phyloP scores from a whole-genome alignment of 208 protist genomes.

The Lotmaria passim region DNA sequence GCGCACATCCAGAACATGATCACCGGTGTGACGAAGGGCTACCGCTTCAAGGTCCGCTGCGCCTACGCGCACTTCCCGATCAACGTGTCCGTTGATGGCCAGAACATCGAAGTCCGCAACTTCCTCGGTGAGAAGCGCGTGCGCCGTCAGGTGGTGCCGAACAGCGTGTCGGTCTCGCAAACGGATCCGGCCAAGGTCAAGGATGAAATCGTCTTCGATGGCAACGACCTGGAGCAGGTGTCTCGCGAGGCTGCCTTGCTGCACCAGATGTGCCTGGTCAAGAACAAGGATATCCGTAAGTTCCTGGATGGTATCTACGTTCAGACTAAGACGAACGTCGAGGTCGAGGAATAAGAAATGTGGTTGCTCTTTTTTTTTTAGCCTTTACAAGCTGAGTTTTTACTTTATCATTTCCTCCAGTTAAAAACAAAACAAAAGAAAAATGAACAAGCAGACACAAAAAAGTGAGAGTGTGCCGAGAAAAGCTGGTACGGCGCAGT shows the following conservation, averaged over 20 bases:
- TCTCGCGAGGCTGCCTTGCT: constrained; percentile 95
- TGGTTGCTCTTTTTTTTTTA: background rate
- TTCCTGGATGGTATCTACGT: constrained; percentile 99
- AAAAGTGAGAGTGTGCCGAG: background rate
- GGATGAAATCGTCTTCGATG: constrained; percentile 98
- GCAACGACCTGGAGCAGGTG: constrained; percentile 95
- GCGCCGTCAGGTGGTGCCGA: constrained; percentile 87
- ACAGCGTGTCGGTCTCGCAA: constrained; percentile 90
- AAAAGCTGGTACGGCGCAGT: too few relatives aligned
- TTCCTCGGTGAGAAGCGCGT: constrained; percentile 99
- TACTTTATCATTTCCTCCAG: constrained; percentile 14
- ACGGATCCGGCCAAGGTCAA: constrained; percentile 93
- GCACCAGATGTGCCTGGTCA: constrained; percentile 95
- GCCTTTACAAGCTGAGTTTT: background rate
- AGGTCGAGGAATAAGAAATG: constrained; percentile 52
- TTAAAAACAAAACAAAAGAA: background rate
- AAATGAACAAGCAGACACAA: background rate
- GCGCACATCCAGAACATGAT: constrained; percentile 99
- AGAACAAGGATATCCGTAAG: constrained; percentile 99
- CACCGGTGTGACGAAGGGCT: constrained; percentile 99
- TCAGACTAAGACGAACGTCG: constrained; percentile 93
- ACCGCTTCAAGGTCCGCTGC: constrained; percentile 99
- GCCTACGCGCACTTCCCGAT: constrained; percentile 99
- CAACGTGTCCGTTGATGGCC: constrained; percentile 94
- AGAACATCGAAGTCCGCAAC: constrained; percentile 98